Conservation (phyloP, 768 basidiomycete species). For the Pisolithus tinctorius region DNA sequence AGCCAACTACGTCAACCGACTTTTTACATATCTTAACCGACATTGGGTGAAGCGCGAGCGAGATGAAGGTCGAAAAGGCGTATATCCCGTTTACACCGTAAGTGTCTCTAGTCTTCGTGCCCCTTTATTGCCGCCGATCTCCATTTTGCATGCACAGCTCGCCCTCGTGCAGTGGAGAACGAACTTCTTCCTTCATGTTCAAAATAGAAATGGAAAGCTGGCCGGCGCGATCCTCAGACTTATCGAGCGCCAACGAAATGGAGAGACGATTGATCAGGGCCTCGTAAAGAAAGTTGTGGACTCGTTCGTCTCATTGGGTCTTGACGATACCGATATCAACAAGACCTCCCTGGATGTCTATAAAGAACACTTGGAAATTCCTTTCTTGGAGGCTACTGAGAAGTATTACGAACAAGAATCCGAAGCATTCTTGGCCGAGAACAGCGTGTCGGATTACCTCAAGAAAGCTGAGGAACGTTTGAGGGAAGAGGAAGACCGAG, state of each 20-base stretch:
- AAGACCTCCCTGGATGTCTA: slow-evolving; percentile 92
- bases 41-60: slow-evolving; percentile 99
- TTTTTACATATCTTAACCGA: slow-evolving; percentile 97
- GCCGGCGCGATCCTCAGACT: slow-evolving; percentile 82
- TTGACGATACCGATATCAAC: slow-evolving; percentile 89
- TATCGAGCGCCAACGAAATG: slow-evolving; percentile 91
- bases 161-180: slow-evolving; percentile 95
- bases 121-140: not conserved
- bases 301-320: slow-evolving; percentile 89
- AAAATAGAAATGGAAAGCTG: slow-evolving; percentile 73
- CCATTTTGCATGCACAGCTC: slow-evolving; percentile 42
- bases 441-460: slow-evolving; percentile 90
- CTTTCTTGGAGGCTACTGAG: slow-evolving; percentile 86
- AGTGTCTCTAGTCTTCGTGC: not conserved
- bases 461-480: slow-evolving; percentile 91
- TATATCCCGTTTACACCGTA: slow-evolving; percentile 95
- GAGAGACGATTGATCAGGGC: slow-evolving; percentile 88
- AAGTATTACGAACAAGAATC: slow-evolving; percentile 91
- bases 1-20: slow-evolving; percentile 92
- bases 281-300: slow-evolving; percentile 93
- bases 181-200: slow-evolving; percentile 86
- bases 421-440: slow-evolving; percentile 80
- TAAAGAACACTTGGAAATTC: slow-evolving; percentile 81
- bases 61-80: slow-evolving; percentile 91
- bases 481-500: slow-evolving; percentile 90